These are phyloP conservation scores for Hypoxylon rubiginosum DNA, from an alignment of 2,329 filamentous ascomycete genomes.

Conservation along the genomic window DNA sequence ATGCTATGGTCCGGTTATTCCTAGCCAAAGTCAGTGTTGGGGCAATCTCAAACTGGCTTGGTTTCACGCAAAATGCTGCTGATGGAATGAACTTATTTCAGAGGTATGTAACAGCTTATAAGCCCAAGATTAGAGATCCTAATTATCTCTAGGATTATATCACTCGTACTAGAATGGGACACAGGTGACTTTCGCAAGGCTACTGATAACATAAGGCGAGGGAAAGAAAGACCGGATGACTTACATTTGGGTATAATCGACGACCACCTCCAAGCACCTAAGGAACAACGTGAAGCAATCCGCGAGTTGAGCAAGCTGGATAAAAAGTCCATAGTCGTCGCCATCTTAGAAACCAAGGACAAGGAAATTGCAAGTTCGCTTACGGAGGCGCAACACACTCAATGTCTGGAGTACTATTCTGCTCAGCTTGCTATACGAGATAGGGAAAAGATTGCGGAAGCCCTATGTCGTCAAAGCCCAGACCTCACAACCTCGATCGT, in stretches of 20 bases:
- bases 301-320: constrained; percentile 67
- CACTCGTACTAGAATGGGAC: constrained; percentile 80
- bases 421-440: constrained; percentile 79
- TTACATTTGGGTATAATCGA: constrained; percentile 73
- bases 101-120: constrained; percentile 51
- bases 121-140: neutral
- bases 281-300: constrained; percentile 69
- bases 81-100: constrained; percentile 87
- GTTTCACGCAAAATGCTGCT: constrained; percentile 76
- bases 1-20: constrained; percentile 77
- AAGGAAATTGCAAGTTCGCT: constrained; percentile 62
- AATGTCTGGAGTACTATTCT: constrained; percentile 77
- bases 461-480: constrained; percentile 76
- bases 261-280: constrained; percentile 65
- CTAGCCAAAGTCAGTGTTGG: constrained; percentile 83
- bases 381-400: constrained; percentile 71
- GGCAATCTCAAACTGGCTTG: constrained; percentile 83
- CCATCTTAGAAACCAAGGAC: constrained; percentile 71
- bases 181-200: constrained; percentile 76
- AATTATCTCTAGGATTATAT: constrained; percentile 71
- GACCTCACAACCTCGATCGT: constrained; percentile 80
- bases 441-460: constrained; percentile 76
- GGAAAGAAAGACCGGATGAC: constrained; percentile 69
- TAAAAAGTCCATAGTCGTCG: constrained; percentile 72
- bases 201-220: constrained; percentile 73